Evolutionary conservation across 192 early-diverging fungal genomes (phyloP).

Genomic region (Cladochytrium replicatum): DNA sequence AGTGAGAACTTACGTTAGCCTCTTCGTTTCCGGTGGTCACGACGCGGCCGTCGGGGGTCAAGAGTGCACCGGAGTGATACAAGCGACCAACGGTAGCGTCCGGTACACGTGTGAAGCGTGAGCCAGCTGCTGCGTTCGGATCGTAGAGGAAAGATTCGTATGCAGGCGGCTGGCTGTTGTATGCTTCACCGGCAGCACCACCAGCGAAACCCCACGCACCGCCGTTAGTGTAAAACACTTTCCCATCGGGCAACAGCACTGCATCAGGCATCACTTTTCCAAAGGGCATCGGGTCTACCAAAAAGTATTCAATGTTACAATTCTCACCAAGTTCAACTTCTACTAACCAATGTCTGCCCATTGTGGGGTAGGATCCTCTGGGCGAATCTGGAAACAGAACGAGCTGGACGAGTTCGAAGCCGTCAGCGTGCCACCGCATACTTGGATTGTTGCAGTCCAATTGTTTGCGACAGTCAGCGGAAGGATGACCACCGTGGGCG

Average conservation of each 20-base stretch:
- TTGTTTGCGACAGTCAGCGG: slow-evolving; percentile 18
- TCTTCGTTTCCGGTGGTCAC: slow-evolving; percentile 31
- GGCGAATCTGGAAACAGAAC: slow-evolving; percentile 12
- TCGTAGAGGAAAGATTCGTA: slow-evolving; percentile 26
- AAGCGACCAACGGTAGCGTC: too few relatives aligned
- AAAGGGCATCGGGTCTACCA: slow-evolving; percentile 9
- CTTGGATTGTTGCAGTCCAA: slow-evolving; percentile 4
- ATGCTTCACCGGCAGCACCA: slow-evolving; percentile 21
- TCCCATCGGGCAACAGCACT: slow-evolving; percentile 27
- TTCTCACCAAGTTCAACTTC: too few relatives aligned
- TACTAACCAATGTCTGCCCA: too few relatives aligned
- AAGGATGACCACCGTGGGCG: slow-evolving; percentile 16
- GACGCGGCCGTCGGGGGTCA: slow-evolving; percentile 23
- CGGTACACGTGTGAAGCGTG: too few relatives aligned
- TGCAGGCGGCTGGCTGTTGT: slow-evolving; percentile 18
- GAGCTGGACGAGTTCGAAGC: slow-evolving; percentile 13
- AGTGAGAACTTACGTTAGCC: slow-evolving; percentile 30
- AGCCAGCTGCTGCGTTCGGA: too few relatives aligned
- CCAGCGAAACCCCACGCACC: slow-evolving; percentile 23
- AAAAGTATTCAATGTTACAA: too few relatives aligned
- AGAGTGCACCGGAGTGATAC: slow-evolving; percentile 27
- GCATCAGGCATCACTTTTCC: slow-evolving; percentile 24
- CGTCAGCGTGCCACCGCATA: slow-evolving; percentile 24
- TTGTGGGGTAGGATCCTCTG: slow-evolving; percentile 10
- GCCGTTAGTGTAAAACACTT: slow-evolving; percentile 26